Evolutionary conservation across 805 yeast species (phyloP), one percentile per base, ranked within the genome.

Genomic region (Candida caryicola): DNA sequence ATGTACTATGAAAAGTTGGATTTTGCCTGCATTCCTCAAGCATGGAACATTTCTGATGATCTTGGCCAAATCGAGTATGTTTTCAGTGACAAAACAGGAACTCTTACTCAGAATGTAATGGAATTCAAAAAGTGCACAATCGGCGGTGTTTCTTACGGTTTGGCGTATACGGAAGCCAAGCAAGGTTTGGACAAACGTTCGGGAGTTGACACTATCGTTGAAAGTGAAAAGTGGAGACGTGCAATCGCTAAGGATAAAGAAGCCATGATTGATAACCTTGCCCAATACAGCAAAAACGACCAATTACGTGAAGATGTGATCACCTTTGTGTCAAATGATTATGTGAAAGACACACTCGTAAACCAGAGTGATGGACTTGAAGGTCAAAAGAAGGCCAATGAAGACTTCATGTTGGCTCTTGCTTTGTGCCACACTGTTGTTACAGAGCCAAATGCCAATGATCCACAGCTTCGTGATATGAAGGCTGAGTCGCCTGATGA

Each of bases 401-500:
- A 74, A 44, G 64, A 66, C 31, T 85, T 85, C 51, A 77, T 82
- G 77, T 55, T 73, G 19, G 79, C 82, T 0, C 62, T 85, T 32
- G 85, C 90, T 0, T 63, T 85, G 16, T 85, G 93, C 50, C 90
- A 85, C 52, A 77, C 88, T 4, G 93, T 82, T 3, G 76, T 83
- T 27, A 79, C 88, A 9, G 88, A 81, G 44, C 52, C 42, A 6
- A 66, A 64, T 33, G 55, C 54, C 2, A 59, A 62, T 6, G 76
- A 73, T 14, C 66, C 65, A 0, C 59, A 54, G 9, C 53, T 59
- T 23, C 56, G 79, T 29, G 69, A 70, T 19, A 81, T 77, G 62
- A 82, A 83, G 50, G 90, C 91, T 1, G 90, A 85, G 54, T 82
- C 89, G 6, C 95, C 95, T 0, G 95, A 85, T 63, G 95, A 85